Evolutionary conservation across 139 green algal species (phyloP).

Genomic region (Eudorina sp.): DNA sequence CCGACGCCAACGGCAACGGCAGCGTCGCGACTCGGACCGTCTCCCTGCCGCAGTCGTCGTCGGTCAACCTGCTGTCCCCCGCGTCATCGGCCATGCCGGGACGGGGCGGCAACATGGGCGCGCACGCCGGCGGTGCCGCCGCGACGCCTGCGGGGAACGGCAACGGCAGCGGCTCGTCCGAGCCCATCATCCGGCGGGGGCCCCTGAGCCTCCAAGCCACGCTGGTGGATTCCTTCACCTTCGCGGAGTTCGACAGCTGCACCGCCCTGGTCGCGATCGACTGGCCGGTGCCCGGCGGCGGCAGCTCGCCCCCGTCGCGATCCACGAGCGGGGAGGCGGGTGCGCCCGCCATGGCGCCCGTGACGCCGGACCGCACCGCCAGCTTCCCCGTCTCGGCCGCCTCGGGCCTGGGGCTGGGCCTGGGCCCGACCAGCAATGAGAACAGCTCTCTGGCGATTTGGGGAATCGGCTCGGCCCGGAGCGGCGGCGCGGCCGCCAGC

Average conservation of each 20-base stretch:
- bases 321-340: no score
- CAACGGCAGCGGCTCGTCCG: neutral
- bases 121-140: neutral
- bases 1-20: neutral
- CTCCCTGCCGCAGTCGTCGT: neutral
- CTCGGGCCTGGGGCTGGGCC: no score
- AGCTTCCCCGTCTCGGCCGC: no score
- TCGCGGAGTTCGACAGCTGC: conserved; percentile 10
- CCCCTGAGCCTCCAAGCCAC: neutral
- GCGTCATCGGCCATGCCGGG: neutral
- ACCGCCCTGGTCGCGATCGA: conserved; percentile 3
- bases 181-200: conserved; percentile 6
- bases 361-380: no score
- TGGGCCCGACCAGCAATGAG: no score
- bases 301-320: neutral
- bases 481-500: no score
- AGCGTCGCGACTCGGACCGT: neutral
- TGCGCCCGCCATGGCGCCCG: no score
- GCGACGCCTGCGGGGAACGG: no score
- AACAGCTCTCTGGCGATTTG: no score
- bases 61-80: neutral
- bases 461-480: no score
- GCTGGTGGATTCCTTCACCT: conserved; percentile 26
- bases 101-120: neutral
- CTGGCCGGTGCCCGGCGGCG: neutral